These are phyloP conservation scores for Rhizoctonia solani DNA, from an alignment of 1,284 basidiomycete genomes.

Conservation along the genomic window DNA sequence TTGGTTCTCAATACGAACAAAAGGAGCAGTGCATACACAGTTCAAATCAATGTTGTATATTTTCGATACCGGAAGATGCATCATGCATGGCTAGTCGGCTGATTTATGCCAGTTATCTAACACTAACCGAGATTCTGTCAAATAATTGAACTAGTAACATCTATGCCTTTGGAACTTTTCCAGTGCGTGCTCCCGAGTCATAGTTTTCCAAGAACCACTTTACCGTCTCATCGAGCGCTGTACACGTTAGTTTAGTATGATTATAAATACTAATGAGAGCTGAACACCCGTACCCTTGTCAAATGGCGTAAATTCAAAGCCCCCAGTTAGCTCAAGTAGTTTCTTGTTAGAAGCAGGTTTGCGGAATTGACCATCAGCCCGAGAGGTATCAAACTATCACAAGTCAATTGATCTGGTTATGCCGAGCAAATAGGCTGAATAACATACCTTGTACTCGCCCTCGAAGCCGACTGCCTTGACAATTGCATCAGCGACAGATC, in stretches of 20 bases:
- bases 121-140: too few relatives aligned
- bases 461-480: slow-evolving; percentile 76
- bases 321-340: slow-evolving; percentile 63
- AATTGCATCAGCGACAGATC: slow-evolving; percentile 79
- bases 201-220: slow-evolving; percentile 82
- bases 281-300: slow-evolving; percentile 57
- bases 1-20: too few relatives aligned
- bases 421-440: slow-evolving; percentile 40
- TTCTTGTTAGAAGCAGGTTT: slow-evolving; percentile 93
- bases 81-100: too few relatives aligned
- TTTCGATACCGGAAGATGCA: too few relatives aligned
- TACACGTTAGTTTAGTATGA: background rate
- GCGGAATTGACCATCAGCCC: slow-evolving; percentile 85
- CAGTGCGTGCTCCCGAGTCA: slow-evolving; percentile 43
- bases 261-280: background rate
- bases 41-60: too few relatives aligned
- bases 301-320: slow-evolving; percentile 86
- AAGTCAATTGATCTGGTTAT: background rate
- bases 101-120: too few relatives aligned
- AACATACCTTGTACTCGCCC: slow-evolving; percentile 64
- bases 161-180: slow-evolving; percentile 13
- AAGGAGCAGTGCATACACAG: too few relatives aligned
- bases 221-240: slow-evolving; percentile 70
- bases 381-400: slow-evolving; percentile 63
- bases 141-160: too few relatives aligned